Evolutionary conservation across 108 stramenopile species (phyloP), one percentile per base, ranked within the genome.

Genomic region (Cyclotella sp.): DNA sequence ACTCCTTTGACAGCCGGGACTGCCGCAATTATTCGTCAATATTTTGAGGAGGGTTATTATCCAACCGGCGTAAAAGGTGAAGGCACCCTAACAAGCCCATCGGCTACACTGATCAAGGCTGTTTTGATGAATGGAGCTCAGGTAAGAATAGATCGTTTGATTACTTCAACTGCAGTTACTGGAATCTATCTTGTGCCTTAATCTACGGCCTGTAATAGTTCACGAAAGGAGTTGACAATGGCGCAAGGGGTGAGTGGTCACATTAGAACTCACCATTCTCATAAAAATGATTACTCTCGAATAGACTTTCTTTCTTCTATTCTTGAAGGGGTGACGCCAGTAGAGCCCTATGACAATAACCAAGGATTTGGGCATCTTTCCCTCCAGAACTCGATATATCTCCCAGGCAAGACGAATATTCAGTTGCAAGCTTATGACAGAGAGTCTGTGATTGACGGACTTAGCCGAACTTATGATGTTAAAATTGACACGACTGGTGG

Each of bases 21-120:
- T 22, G 88, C 88, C 0, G 88, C 90, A 22, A 45, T 89, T n/a
- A 70, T 91, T n/a, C 73, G 84, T 7, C 90, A 91, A 71, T 91
- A 89, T 59, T 88, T 88, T 61, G 57, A 62, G 27, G 83, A 88
- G 19, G 88, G 87, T 9, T 87, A 66, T 39, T 87, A 87, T 66
- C 86, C 86, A 18, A 84, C 53, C 15, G 86, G 88, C 30, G 42
- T 24, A 18, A 75, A 86, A 69, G 53, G 43, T 3, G 34, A 55
- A 55, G 34, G 68, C 3, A 70, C 68, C 55, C 29, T 79, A 14
- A 65, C 73, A 14, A 84, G 75, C 28, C 88, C 87, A 39, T 82
- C 84, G 54, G 89, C 81, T n/a, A 78, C 84, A 13, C 78, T 90
- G 5, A 49, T 91, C 0, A 91, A 91, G 72, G 89, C 89, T 53